A percentile compares a stretch with the other conserved stretches of the same genome.
Evolutionary conservation across 2,329 filamentous ascomycete genomes (phyloP).

Genomic region (Neocucurbitaria cava): DNA sequence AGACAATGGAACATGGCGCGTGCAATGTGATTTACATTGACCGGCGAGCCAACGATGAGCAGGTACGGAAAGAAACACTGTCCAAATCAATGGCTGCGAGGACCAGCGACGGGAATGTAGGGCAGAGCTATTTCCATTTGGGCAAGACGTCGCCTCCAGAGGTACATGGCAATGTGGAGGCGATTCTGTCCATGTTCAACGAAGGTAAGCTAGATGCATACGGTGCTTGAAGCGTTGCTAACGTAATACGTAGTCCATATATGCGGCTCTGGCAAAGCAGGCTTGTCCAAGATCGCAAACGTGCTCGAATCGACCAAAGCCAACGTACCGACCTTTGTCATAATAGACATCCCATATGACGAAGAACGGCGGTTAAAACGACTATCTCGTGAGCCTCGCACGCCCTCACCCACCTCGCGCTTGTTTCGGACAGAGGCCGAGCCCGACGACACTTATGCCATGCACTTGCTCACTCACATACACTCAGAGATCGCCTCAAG

Average conservation of each 20-base stretch:
- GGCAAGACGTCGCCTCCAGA: conserved; percentile 42
- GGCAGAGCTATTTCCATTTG: conserved; percentile 45
- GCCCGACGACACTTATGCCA: conserved; percentile 52
- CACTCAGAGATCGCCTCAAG: conserved; percentile 51
- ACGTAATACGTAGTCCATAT: conserved; percentile 46
- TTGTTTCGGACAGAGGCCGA: conserved; percentile 43
- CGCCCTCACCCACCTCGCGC: conserved; percentile 49
- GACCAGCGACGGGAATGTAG: conserved; percentile 41
- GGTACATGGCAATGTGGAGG: conserved; percentile 49
- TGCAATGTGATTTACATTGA: conserved; percentile 56
- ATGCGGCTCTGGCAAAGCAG: conserved; percentile 48
- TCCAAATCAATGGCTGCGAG: conserved; percentile 42
- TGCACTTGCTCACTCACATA: conserved; percentile 51
- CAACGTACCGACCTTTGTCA: conserved; percentile 48
- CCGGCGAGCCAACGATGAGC: conserved; percentile 50
- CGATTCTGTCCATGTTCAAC: conserved; percentile 50
- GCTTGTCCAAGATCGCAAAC: conserved; percentile 46
- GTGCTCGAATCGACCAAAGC: conserved; percentile 42
- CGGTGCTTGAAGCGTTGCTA: conserved; percentile 1
- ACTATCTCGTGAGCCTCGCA: conserved; percentile 50
- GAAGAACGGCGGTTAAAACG: conserved; percentile 51
- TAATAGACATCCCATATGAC: conserved; percentile 54
- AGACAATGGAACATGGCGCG: conserved; percentile 53
- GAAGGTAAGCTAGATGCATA: conserved; percentile 42
- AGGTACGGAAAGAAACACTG: conserved; percentile 47